These are phyloP conservation scores for Peronospora belbahrii DNA, from an alignment of 352 stramenopile species.

Conservation along the genomic window DNA sequence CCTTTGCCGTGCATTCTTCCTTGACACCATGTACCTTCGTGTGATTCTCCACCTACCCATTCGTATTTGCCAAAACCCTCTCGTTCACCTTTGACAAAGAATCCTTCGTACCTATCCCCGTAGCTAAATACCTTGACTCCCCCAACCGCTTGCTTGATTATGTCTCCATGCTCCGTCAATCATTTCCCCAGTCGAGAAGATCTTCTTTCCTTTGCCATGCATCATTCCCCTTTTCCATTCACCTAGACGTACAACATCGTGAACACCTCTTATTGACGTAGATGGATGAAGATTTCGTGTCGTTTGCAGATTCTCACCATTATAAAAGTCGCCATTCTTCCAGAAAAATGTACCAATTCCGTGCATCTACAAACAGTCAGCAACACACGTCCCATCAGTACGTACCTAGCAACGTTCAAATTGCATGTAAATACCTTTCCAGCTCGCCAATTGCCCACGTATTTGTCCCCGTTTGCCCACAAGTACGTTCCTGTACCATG, in stretches of 20 bases:
- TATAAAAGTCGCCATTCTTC: constrained; percentile 68
- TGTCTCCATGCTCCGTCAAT: constrained; percentile 57
- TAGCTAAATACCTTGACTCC: constrained; percentile 54
- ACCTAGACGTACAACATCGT: constrained; percentile 28
- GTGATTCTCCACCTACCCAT: constrained; percentile 59
- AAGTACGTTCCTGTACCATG: constrained; percentile 81
- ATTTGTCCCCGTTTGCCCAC: constrained; percentile 87
- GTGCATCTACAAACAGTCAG: constrained; percentile 45
- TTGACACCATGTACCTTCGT: constrained; percentile 50
- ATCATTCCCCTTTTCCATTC: constrained; percentile 74
- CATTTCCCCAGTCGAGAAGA: constrained; percentile 48
- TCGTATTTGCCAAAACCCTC: constrained; percentile 60
- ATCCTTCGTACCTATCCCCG: constrained; percentile 64
- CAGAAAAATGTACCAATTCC: constrained; percentile 63
- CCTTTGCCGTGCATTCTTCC: constrained; percentile 64
- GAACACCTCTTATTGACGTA: constrained; percentile 6
- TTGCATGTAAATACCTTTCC: constrained; percentile 44
- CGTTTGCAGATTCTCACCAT: constrained; percentile 42
- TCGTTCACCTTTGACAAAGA: constrained; percentile 51
- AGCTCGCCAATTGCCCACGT: constrained; percentile 75
- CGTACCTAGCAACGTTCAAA: not conserved
- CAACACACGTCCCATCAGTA: constrained; percentile 1
- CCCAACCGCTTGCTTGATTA: constrained; percentile 54
- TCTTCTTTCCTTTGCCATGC: constrained; percentile 67
- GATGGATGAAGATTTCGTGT: constrained; percentile 1